Evolutionary conservation across 2,329 filamentous ascomycete genomes (phyloP), one percentile per base, ranked within the genome.

Genomic region (Penicillium frequentans): DNA sequence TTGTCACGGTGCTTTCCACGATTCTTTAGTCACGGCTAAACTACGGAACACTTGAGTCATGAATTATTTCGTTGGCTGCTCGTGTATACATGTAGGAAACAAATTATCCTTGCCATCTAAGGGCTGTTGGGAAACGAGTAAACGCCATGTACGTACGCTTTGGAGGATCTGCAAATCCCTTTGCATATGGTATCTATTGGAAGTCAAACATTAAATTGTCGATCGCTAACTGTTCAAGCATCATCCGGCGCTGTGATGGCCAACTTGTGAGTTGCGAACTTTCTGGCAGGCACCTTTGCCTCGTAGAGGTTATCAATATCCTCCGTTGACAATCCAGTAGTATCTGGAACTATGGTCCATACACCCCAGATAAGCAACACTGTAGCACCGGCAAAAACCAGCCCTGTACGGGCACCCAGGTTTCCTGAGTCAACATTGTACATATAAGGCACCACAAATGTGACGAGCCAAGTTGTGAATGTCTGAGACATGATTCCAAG

Each of bases 381-480:
- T 1, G 57, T 50, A 27, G 8, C 43, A 19, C 55, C 55, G 4
- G 55, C 55, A 35, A 61, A 63, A 16, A 63, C 47, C 24, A 63
- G 59, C 2, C 58, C 58, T 33, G 57, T 60, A 10, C 60, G 55
- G 5, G 52, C 60, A 16, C 60, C 55, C 24, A 63, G 35, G 26
- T 63, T 59, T 21, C 54, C 58, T 1, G 50, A 57, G 37, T 60
- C 58, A 7, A 60, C 55, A 33, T 63, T 63, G 21, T 61, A 58
- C 53, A 63, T 61, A 31, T 63, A 61, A 2, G 60, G 60, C 10
- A 59, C 44, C 21, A 61, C 43, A 35, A 63, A 59, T 4, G 49
- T 56, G 16, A 61, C 23, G 9, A 61, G 27, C 58, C 58, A 61
- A 4, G 55, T 57, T 1, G 51, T 43, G 26, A 57, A 54, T 5